Base-by-base conservation (phyloP, 768 basidiomycete genomes). In the Favolaschia claudopus region DNA sequence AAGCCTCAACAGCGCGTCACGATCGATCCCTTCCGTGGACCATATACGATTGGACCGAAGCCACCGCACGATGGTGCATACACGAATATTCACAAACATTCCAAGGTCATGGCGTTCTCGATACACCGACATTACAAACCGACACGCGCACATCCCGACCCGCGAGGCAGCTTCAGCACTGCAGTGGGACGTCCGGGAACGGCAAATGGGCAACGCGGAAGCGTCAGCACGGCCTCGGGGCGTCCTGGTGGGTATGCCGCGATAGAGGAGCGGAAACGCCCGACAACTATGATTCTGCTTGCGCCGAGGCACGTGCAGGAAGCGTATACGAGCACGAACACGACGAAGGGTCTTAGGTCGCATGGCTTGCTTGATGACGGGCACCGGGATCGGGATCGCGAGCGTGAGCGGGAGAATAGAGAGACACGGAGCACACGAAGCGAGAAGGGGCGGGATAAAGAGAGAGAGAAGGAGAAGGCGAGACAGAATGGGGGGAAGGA, bases 61-160 rank as follows among this genome's bases (percentile, higher is more conserved):
- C 67, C 42, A 64, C 74, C 71, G 7, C 74, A 72, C 29, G 80
- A 79, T 31, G 88, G 89, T 1, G 90, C 91, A 0, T 76, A 79
- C 22, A 80, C 85, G 31, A 86, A 89, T 51, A 85, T 94, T 29
- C 93, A 94, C 73, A 91, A 91, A 64, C 92, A 94, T 69, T 91
- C 92, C 1, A 86, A 89, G 52, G 89, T 89, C 4, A 75, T 84
- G 28, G 92, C 90, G 1, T 93, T 92, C 72, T 92, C 92, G 0
- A 84, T 94, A 44, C 88, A 89, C 71, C 85, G 92, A 42, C 83
- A 85, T 53, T 85, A 89, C 51, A 72, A 69, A 29, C 69, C 75
- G 40, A 51, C 42, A 19, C 47, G 59, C n/a, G 37, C 47, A 33
- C 56, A 42, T 69, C 70, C 56, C 61, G 58, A n/a, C n/a, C 58